These are phyloP conservation scores for Capronia coronata DNA, from an alignment of 2,329 filamentous ascomycete species.

Conservation along the genomic window DNA sequence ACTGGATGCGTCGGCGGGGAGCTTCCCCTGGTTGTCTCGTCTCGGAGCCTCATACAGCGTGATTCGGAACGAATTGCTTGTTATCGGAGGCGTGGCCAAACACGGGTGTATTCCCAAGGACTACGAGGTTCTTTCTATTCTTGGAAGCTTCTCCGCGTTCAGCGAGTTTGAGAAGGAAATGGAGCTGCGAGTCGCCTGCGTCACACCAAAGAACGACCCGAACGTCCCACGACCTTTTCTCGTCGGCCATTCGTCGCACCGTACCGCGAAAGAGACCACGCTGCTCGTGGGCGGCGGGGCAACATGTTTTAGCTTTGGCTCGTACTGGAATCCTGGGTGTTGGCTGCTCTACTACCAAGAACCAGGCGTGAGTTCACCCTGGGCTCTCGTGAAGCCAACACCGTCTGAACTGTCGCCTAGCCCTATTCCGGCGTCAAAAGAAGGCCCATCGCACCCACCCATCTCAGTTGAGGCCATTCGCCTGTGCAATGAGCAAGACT, in stretches of 20 bases:
- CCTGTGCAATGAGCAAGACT: slow-evolving; percentile 33
- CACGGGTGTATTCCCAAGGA: slow-evolving; percentile 36
- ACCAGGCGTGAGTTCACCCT: slow-evolving; percentile 30
- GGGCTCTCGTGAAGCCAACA: slow-evolving; percentile 30
- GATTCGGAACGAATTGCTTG: slow-evolving; percentile 41
- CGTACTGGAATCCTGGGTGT: slow-evolving; percentile 66
- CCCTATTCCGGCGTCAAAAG: background rate
- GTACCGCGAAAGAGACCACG: slow-evolving; percentile 45
- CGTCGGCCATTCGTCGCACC: slow-evolving; percentile 57
- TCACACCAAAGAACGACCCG: slow-evolving; percentile 30
- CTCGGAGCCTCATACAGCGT: slow-evolving; percentile 49
- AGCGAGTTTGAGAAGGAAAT: slow-evolving; percentile 26
- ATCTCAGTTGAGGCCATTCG: slow-evolving; percentile 12
- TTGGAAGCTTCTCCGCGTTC: slow-evolving; percentile 25
- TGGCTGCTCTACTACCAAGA: slow-evolving; percentile 42
- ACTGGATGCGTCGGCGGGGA: slow-evolving; percentile 27
- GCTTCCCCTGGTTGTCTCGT: slow-evolving; percentile 35
- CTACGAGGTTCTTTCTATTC: slow-evolving; percentile 50
- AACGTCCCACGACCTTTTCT: slow-evolving; percentile 57
- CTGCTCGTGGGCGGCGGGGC: slow-evolving; percentile 71
- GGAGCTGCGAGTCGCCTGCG: slow-evolving; percentile 28
- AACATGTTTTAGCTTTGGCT: slow-evolving; percentile 86
- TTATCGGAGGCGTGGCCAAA: slow-evolving; percentile 48
- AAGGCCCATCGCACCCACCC: background rate
- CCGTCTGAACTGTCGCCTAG: slow-evolving; percentile 13